phyloP scores from a whole-genome alignment of 208 protist species.

The Leishmania major region DNA sequence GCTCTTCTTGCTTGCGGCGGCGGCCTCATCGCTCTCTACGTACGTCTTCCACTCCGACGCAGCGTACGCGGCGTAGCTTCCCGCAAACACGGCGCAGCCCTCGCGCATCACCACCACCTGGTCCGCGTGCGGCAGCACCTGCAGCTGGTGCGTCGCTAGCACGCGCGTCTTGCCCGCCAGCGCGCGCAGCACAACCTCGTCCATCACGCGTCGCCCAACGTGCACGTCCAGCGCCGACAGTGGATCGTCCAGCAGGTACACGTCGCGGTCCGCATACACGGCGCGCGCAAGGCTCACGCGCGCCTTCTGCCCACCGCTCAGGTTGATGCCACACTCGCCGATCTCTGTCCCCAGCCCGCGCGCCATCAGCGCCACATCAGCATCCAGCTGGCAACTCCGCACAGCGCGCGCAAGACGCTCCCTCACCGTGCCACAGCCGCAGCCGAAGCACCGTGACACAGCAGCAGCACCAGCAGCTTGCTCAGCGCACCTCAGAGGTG shows the following conservation, averaged over 20 bases:
- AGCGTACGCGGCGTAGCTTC: slow-evolving; percentile 39
- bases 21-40: slow-evolving; percentile 17
- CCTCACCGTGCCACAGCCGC: slow-evolving; percentile 62
- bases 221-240: slow-evolving; percentile 93
- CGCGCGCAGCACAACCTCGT: slow-evolving; percentile 43
- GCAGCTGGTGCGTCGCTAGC: slow-evolving; percentile 94
- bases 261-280: slow-evolving; percentile 82
- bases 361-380: slow-evolving; percentile 71
- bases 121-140: slow-evolving; percentile 81
- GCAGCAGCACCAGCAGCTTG: slow-evolving; percentile 39
- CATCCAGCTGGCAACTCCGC: slow-evolving; percentile 54
- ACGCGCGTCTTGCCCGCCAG: slow-evolving; percentile 86
- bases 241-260: slow-evolving; percentile 93
- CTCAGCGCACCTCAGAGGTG: slow-evolving; percentile 45
- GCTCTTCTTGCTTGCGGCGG: neutral
- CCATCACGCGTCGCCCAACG: slow-evolving; percentile 71
- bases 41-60: slow-evolving; percentile 22
- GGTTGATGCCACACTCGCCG: slow-evolving; percentile 49
- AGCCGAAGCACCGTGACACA: slow-evolving; percentile 35
- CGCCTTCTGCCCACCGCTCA: slow-evolving; percentile 89
- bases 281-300: slow-evolving; percentile 86
- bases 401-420: slow-evolving; percentile 41
- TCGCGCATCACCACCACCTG: slow-evolving; percentile 83
- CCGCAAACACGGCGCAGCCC: slow-evolving; percentile 51
- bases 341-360: slow-evolving; percentile 48